Evolutionary conservation across 1,284 basidiomycete species (phyloP).

Genomic region (Moesziomyces antarcticus): DNA sequence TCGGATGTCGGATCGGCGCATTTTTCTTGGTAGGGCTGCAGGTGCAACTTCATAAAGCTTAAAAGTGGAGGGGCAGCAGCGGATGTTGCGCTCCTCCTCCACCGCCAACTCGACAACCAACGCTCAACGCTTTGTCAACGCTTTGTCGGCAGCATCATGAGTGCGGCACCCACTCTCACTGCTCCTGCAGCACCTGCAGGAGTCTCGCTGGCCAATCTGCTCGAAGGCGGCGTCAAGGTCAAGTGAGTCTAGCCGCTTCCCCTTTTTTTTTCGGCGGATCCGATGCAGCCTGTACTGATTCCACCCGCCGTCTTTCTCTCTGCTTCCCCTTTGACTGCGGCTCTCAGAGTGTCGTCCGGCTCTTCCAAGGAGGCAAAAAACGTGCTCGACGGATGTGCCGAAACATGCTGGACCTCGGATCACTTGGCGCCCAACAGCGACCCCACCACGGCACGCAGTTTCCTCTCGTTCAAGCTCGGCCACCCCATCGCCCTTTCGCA

Average conservation of each 20-base stretch:
- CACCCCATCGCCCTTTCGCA: neutral
- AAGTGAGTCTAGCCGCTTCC: constrained; percentile 21
- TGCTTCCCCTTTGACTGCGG: neutral
- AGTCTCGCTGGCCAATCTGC: constrained; percentile 24
- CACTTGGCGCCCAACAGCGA: constrained; percentile 34
- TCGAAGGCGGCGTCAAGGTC: constrained; percentile 29
- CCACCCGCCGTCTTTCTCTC: neutral
- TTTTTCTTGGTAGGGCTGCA: no score
- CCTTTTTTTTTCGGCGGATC: neutral
- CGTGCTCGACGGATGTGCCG: constrained; percentile 37
- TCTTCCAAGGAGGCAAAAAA: constrained; percentile 39
- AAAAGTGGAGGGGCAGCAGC: no score
- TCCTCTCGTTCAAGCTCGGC: constrained; percentile 30
- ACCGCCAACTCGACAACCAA: no score
- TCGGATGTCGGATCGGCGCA: no score
- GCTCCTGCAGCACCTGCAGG: constrained; percentile 5
- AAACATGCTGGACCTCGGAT: constrained; percentile 52
- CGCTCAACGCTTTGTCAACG: neutral
- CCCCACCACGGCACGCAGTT: constrained; percentile 7
- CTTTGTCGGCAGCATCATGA: constrained; percentile 10
- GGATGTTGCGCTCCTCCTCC: no score
- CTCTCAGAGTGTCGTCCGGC: constrained; percentile 40
- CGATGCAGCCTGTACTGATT: neutral
- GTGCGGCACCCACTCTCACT: constrained; percentile 22
- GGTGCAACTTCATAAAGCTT: no score